Base-by-base conservation (phyloP, 1,139 yeast species). In the Geotrichum citri-aurantii region DNA sequence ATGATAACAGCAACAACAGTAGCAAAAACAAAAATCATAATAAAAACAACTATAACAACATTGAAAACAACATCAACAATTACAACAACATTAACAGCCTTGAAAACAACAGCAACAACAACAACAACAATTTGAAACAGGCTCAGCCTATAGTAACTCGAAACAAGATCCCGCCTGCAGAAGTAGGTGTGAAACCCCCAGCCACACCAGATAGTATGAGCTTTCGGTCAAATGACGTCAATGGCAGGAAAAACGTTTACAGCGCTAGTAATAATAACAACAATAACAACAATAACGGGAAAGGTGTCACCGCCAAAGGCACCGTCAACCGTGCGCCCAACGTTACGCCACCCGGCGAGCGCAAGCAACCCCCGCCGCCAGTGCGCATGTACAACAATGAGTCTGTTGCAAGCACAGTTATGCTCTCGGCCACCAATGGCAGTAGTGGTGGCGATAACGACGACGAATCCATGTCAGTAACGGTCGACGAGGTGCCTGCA, bases 351-450 rank as follows among this genome's bases (percentile, higher is more conserved):
- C 29, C 29, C 14, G 27, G 48, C n/a, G 31, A 24, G 50, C 50
- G 21, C 40, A 26, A 19, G 49, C 37, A 14, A 17, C 24, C 31
- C 58, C 71, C 71, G 1, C 70, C 70, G 3, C 71, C 71, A 11
- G 62, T 66, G 12, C 61, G 71, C 12, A 66, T 64, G 52, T 67
- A 68, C 53, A 37, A 37, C 44, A 37, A n/a, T 7, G 44, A 37
- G 5, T 8, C 44, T 49, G 21, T 54, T 50, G 12, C 52, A 26
- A 11, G 19, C 27, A 2, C 59, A 33, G 48, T 29, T 12, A 11
- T 49, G 42, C 23, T 59, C 44, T 14, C 59, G 1, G 44, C 44
- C 10, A 7, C 44, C 44, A 42, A 51, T 55, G 52, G 52, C 48
- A 24, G n/a, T 56, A 37, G 21, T 21, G 49, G 19, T 57, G 33